These are phyloP conservation scores for Aspergillus incahuasiensis DNA, from an alignment of 495 filamentous ascomycete species.

Conservation along the genomic window DNA sequence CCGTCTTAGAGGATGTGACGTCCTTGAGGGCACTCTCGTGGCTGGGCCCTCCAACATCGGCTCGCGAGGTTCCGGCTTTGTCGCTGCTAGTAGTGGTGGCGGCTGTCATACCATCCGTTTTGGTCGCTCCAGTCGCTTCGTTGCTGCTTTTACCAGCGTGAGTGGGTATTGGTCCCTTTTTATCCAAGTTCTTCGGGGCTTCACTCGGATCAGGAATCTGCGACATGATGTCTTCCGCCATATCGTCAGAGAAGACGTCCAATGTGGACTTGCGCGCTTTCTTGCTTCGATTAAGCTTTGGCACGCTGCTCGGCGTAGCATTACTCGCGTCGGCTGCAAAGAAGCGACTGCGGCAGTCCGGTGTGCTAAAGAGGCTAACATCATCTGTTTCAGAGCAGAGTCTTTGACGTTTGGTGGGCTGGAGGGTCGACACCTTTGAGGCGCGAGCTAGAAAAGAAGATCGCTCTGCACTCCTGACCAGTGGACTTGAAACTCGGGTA, in stretches of 20 bases:
- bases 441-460: slow-evolving; percentile 39
- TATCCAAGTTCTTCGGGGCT: slow-evolving; percentile 21
- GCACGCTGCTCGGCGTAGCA: slow-evolving; percentile 48
- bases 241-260: slow-evolving; percentile 64
- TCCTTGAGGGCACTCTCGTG: background rate
- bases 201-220: slow-evolving; percentile 42
- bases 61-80: background rate
- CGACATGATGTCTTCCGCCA: slow-evolving; percentile 57
- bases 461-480: slow-evolving; percentile 41
- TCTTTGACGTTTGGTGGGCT: slow-evolving; percentile 56
- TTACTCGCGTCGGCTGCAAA: slow-evolving; percentile 42
- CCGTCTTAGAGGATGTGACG: slow-evolving; percentile 4
- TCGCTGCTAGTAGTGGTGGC: background rate
- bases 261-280: slow-evolving; percentile 46
- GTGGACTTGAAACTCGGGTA: slow-evolving; percentile 34
- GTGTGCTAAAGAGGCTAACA: slow-evolving; percentile 26
- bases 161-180: slow-evolving; percentile 17
- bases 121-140: background rate
- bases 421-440: slow-evolving; percentile 42
- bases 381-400: slow-evolving; percentile 55
- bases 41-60: background rate
- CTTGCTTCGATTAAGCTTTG: slow-evolving; percentile 41
- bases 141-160: background rate
- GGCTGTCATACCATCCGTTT: no score
- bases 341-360: slow-evolving; percentile 52